Evolutionary conservation across 2,329 filamentous ascomycete genomes (phyloP), one percentile per base, ranked within the genome.

Genomic region (Ophiostoma ulmi): DNA sequence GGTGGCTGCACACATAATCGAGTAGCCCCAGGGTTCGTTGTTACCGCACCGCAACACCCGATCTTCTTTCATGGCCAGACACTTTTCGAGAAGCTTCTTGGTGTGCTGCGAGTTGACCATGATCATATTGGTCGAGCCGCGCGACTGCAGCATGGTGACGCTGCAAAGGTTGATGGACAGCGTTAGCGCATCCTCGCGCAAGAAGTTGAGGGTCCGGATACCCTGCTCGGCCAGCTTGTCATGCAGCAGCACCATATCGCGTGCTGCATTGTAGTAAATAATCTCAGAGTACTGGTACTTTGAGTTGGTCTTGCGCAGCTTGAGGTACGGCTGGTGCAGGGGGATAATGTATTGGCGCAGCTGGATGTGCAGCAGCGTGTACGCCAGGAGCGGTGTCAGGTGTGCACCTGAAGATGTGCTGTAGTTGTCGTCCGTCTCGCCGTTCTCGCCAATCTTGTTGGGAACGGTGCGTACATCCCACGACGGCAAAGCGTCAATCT

Each of bases 1-100:
- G 36, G 85, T 80, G 0, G 86, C 85, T 3, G 86, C 85, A 74
- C 86, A 88, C 84, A 88, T 87, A 76, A 87, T 87, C 70, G 84
- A 86, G 77, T 88, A 88, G 22, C 86, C 86, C 87, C 87, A 88
- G 0, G 87, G 86, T 75, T 89, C 87, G 75, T 87, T 87, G 78
- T 88, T 88, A 20, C 86, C 86, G 73, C 85, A 87, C n/a, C 86
- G 81, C 35, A 89, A 77, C 8, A 88, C 82, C 0, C 86, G 83
- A 74, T 88, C 86, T 74, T 88, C 86, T 76, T 88, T 88, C 81
- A 89, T 85, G 66, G 79, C 78, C 52, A 88, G 82, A 72, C 86
- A 88, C 76, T 86, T 87, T 75, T 88, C 86, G 13, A 89, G 83
- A n/a, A 88, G 80, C 77, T 84, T 83, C 73, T 88, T 81, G 0